A percentile compares a stretch with the other conserved stretches of the same genome.
Conservation (phyloP, 352 stramenopile genomes). For the Globisporangium spiculum region DNA sequence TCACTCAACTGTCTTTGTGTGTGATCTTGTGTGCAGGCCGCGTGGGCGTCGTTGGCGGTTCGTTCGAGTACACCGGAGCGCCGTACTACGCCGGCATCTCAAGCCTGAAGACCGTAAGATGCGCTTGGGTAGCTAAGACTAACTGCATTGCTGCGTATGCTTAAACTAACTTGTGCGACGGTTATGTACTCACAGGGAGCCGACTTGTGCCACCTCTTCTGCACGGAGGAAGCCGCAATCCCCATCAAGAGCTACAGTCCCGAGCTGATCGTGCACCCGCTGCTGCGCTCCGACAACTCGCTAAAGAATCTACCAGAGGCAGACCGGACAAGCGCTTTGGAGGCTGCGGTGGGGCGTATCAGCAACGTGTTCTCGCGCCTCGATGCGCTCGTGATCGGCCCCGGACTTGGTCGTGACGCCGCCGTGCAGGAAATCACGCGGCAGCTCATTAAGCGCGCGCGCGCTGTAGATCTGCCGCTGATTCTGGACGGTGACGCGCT, state of each 20-base stretch:
- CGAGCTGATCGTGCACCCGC: slow-evolving; percentile 94
- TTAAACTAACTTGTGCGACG: no score
- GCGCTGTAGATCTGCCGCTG: slow-evolving; percentile 69
- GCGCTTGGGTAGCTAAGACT: background rate
- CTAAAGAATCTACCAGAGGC: background rate
- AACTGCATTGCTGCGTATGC: background rate
- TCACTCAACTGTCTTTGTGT: background rate
- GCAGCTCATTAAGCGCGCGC: slow-evolving; percentile 71
- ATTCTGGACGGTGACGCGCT: slow-evolving; percentile 96
- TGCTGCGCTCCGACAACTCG: slow-evolving; percentile 60
- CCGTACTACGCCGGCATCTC: slow-evolving; percentile 96
- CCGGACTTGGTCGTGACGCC: slow-evolving; percentile 90
- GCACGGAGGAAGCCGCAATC: slow-evolving; percentile 90
- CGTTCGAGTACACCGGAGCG: slow-evolving; percentile 95
- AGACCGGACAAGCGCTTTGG: slow-evolving; percentile 22
- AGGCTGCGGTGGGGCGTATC: slow-evolving; percentile 46
- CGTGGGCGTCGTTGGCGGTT: slow-evolving; percentile 95
- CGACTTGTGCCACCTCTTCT: slow-evolving; percentile 96
- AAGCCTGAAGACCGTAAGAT: slow-evolving; percentile 81
- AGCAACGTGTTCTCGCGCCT: slow-evolving; percentile 58
- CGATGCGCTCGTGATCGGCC: slow-evolving; percentile 88
- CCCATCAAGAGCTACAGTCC: slow-evolving; percentile 98
- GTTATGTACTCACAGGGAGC: slow-evolving; percentile 55
- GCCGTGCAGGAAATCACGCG: slow-evolving; percentile 81
- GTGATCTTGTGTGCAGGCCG: slow-evolving; percentile 36